Conservation (phyloP, 352 stramenopile genomes). For the Saprolegnia diclina region DNA sequence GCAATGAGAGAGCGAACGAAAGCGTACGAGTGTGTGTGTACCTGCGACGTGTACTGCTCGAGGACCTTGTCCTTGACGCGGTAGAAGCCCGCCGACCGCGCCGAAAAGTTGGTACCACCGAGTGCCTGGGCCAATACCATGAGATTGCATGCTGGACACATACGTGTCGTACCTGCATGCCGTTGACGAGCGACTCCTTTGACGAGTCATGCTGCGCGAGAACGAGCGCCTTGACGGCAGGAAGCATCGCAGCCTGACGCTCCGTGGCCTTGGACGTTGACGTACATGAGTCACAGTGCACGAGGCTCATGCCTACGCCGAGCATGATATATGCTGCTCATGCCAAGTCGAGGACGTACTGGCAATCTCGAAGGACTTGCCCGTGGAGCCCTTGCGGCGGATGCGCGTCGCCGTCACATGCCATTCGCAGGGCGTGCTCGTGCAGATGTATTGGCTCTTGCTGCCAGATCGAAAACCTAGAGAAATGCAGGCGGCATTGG, state of each 20-base stretch:
- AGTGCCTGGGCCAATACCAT: not conserved
- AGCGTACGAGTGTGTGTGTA: too few relatives aligned
- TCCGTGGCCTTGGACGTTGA: not conserved
- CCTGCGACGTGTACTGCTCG: not conserved
- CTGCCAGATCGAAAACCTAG: constrained; percentile 15
- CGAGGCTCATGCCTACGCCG: not conserved
- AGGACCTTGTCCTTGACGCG: not conserved
- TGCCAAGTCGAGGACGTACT: not conserved
- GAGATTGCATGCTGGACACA: not conserved
- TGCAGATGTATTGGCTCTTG: constrained; percentile 17
- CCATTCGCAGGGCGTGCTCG: constrained; percentile 5
- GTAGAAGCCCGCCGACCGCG: not conserved
- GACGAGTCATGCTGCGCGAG: not conserved
- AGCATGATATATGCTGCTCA: not conserved
- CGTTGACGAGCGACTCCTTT: not conserved
- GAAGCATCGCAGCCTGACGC: not conserved
- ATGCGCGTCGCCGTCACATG: constrained; percentile 7
- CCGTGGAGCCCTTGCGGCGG: constrained; percentile 10
- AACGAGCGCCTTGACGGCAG: not conserved
- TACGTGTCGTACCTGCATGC: not conserved
- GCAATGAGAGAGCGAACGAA: too few relatives aligned
- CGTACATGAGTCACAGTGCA: not conserved
- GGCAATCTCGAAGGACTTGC: constrained; percentile 16
- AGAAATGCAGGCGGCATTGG: constrained; percentile 6
- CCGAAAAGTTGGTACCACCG: not conserved